Percentiles rank a stretch among this genome's conserved stretches.
These are phyloP conservation scores for Lentinula novae-zelandiae DNA, from an alignment of 1,284 basidiomycete genomes.

Conservation along the genomic window DNA sequence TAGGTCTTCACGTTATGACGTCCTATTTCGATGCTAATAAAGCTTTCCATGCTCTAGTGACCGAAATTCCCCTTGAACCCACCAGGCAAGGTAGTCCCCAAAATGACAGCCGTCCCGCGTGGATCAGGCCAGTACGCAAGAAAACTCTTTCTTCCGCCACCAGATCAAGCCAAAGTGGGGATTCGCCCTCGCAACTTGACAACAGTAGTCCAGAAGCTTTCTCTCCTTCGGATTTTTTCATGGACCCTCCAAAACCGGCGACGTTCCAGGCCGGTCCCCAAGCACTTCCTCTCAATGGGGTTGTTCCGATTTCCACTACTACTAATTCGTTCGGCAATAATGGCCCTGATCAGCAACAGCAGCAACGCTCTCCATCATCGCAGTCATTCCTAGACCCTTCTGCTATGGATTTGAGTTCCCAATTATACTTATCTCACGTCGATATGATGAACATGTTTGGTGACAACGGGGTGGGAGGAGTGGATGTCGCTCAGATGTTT, in stretches of 20 bases:
- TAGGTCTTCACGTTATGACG: constrained; percentile 33
- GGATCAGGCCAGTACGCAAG: constrained; percentile 84
- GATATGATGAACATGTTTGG: constrained; percentile 44
- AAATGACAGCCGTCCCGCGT: constrained; percentile 66
- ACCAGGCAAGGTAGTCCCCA: constrained; percentile 48
- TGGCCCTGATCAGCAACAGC: neutral
- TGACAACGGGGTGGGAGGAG: constrained; percentile 23
- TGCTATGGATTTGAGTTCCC: constrained; percentile 32
- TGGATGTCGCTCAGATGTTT: constrained; percentile 27
- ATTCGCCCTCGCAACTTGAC: constrained; percentile 12
- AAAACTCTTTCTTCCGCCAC: constrained; percentile 48
- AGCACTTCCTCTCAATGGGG: neutral
- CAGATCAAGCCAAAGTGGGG: constrained; percentile 25
- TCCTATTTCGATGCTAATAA: constrained; percentile 2
- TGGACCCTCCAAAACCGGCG: constrained; percentile 24
- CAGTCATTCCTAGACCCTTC: constrained; percentile 5
- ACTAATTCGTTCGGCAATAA: constrained; percentile 1
- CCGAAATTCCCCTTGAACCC: constrained; percentile 80
- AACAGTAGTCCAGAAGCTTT: constrained; percentile 59
- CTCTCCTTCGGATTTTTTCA: constrained; percentile 61
- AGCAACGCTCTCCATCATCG: neutral
- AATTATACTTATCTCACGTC: constrained; percentile 39
- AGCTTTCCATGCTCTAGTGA: constrained; percentile 47
- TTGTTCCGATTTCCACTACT: neutral
- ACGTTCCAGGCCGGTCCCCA: neutral